Evolutionary conservation across 306 rosid species (phyloP), one percentile per base, ranked within the genome.

Genomic region (Pterocarpus macrocarpus): DNA sequence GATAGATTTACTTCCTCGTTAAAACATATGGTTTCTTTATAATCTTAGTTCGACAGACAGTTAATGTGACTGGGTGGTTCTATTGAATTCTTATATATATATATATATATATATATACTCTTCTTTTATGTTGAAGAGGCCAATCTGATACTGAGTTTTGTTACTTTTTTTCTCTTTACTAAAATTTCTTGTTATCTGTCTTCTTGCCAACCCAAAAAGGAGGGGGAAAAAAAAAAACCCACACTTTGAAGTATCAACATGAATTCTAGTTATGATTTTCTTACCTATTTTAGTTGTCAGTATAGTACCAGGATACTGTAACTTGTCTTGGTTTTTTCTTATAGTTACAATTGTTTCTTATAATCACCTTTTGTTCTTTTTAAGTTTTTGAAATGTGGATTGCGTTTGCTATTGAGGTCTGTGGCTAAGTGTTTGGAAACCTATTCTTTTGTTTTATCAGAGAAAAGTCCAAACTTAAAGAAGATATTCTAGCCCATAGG

Each of bases 401-500:
- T 58, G 62, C 75, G 68, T 64, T 44, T 56, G 77, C 68, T 85
- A 39, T 43, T 38, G 65, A 57, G 66, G 17, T 80, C 11, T 75
- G 69, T 78, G 76, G 67, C 57, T 15, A 45, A 64, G 41, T 79
- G 50, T 71, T 55, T 79, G 71, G 53, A 75, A 79, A 76, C 33
- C 71, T 79, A 50, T 57, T 79, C 6, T 68, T 30, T 2, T 75
- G 82, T 62, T 83, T 80, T 78, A 36, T 83, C 84, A 94, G 98
- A 84, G 98, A 94, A 71, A 92, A 84, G 82, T 78, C 90, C 81
- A 85, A 82, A 75, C 92, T 91, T 79, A 87, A 67, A 72, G 98
- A 92, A 81, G 97, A 92, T 69, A 80, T 92, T 47, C 59, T 84
- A 57, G 87, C 89, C 30, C 97, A 94, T 55, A 90, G 97, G 86